Evolutionary conservation across 331 rosid genomes (phyloP), one percentile per base, ranked within the genome.

Genomic region (Phaseolus coccineus): DNA sequence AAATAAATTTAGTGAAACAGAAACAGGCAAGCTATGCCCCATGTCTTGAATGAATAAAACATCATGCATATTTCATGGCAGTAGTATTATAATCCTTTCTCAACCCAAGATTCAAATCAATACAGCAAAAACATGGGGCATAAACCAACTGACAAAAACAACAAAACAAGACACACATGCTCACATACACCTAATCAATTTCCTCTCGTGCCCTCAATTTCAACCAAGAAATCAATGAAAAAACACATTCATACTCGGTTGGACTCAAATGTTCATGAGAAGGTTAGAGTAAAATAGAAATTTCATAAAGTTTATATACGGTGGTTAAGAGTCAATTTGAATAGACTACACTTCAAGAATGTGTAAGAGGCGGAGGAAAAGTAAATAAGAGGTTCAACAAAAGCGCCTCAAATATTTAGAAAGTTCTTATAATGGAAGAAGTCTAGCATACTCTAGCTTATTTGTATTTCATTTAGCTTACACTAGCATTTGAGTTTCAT

Each of bases 101-200:
- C 31, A 24, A 55, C 6, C 4, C 62, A 55, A 55, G 31, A 14
- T 55, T 55, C 30, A 55, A 55, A 7, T 24, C 4, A 42, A 44
- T 40, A 78, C 37, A 68, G 48, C 56, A 62, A 0, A 39, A 11
- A 48, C 24, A 79, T 4, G 59, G 63, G 64, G 61, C 61, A 22
- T 22, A 53, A 53, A 19, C 59, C 59, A 19, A 53, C 59, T 53
- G 59, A 19, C 59, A 53, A 53, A 6, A 15, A 19, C n/a, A 53
- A 6, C 12, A n/a, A 53, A 53, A 53, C 19, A 53, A 19, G 6
- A 19, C 25, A 19, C 28, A 7, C 59, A 52, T 5, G 25, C 57
- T 52, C 57, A 16, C 27, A 52, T 52, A 52, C 64, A 19, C 48
- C n/a, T 30, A 48, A 27, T 25, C 35, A 22, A 40, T 40, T 57